A percentile compares a stretch with the other conserved stretches of the same genome.
These are phyloP conservation scores for Casuarina equisetifolia DNA, from an alignment of 306 rosid species.

Conservation along the genomic window DNA sequence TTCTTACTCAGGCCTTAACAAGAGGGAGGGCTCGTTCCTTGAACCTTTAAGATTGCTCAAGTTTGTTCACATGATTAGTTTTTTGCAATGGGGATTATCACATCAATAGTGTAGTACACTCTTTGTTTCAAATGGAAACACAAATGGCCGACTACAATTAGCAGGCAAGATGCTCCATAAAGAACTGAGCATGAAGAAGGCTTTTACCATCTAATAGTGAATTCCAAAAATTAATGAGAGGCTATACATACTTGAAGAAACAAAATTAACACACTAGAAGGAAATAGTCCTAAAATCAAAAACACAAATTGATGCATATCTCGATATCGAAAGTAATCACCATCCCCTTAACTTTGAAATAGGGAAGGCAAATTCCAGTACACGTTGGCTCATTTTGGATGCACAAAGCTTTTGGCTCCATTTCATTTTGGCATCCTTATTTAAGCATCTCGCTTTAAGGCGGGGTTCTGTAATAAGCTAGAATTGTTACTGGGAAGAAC, in stretches of 20 bases:
- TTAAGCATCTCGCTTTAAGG: constrained; percentile 27
- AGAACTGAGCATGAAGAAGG: not conserved
- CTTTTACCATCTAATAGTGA: not conserved
- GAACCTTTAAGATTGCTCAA: no score
- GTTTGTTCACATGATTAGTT: no score
- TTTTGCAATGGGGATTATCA: no score
- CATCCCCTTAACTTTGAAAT: constrained; percentile 8
- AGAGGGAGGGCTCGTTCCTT: no score
- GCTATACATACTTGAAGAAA: not conserved
- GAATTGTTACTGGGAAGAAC: constrained; percentile 83
- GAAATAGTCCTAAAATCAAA: not conserved
- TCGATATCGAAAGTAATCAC: constrained; percentile 8
- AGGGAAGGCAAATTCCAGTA: not conserved
- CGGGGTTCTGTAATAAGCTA: constrained; percentile 78
- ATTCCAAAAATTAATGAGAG: not conserved
- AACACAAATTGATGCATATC: not conserved
- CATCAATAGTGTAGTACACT: no score
- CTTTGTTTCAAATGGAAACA: no score
- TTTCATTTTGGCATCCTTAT: not conserved
- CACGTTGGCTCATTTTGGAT: not conserved
- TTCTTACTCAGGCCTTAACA: no score
- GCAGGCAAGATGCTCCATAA: not conserved
- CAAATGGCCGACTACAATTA: not conserved
- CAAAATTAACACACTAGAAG: constrained; percentile 1
- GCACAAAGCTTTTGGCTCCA: not conserved